These are phyloP conservation scores for Herpotrichia juniperi DNA, from an alignment of 2,329 filamentous ascomycete genomes.

Conservation along the genomic window DNA sequence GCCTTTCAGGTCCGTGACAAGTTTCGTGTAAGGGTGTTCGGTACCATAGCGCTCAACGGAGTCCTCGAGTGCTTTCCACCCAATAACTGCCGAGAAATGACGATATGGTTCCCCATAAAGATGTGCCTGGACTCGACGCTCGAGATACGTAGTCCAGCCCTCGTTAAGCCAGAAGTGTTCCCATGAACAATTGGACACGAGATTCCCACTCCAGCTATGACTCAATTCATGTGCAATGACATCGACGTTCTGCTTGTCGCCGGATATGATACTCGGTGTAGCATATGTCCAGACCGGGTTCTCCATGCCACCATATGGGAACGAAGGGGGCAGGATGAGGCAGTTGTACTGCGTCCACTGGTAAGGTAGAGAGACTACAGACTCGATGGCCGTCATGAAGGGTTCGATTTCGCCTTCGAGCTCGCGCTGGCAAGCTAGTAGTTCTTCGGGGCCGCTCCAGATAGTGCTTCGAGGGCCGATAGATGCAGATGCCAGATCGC, in stretches of 20 bases:
- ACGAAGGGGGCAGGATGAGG: slow-evolving; percentile 85
- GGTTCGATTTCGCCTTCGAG: slow-evolving; percentile 89
- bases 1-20: slow-evolving; percentile 84
- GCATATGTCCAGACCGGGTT: slow-evolving; percentile 96
- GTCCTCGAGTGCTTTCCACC: slow-evolving; percentile 88
- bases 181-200: slow-evolving; percentile 80
- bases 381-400: slow-evolving; percentile 86
- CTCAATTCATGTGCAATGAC: slow-evolving; percentile 88
- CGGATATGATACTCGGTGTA: slow-evolving; percentile 91
- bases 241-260: slow-evolving; percentile 82
- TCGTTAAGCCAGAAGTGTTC: slow-evolving; percentile 77
- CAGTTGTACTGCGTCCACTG: slow-evolving; percentile 96
- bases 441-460: slow-evolving; percentile 85
- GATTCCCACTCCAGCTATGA: slow-evolving; percentile 86
- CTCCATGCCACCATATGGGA: slow-evolving; percentile 69
- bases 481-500: slow-evolving; percentile 82
- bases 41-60: slow-evolving; percentile 78
- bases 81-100: slow-evolving; percentile 94
- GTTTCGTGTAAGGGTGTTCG: slow-evolving; percentile 91
- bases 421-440: slow-evolving; percentile 86
- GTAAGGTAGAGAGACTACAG: slow-evolving; percentile 77
- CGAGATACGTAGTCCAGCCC: slow-evolving; percentile 94
- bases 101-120: slow-evolving; percentile 85
- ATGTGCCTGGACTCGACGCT: slow-evolving; percentile 78
- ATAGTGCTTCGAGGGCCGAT: slow-evolving; percentile 87